Evolutionary conservation across 2,329 filamentous ascomycete genomes (phyloP), one percentile per base, ranked within the genome.

Genomic region (Trichoderma endophyticum): DNA sequence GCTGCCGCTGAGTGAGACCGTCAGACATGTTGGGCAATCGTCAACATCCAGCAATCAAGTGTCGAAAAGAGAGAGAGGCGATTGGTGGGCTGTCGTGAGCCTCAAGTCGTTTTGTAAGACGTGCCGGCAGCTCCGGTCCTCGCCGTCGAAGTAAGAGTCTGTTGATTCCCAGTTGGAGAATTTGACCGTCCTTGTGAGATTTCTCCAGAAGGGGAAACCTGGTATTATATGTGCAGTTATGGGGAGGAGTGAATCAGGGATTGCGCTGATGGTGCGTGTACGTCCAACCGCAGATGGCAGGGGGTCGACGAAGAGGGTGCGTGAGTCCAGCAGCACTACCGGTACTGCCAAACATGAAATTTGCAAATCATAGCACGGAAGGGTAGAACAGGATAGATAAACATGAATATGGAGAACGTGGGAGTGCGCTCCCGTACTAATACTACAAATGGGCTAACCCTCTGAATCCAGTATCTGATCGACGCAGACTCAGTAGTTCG

Each of bases 1-100:
- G 80, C 77, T 89, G 83, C n/a, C 71, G 74, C 30, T 75, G 28
- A 3, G 75, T 70, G 15, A 76, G 73, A 18, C 48, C 64, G 39
- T 51, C 15, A 11, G 57, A 11, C 67, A 62, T 61, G 6, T 34
- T 75, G 43, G 26, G 54, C 34, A 39, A 51, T 54, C 26, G 56
- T 9, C 6, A 21, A 21, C 36, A 59, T 54, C 57, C n/a, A 21
- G 14, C 18, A 36, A 39, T 59, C 21, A 28, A 32, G 51, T 61
- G 21, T 54, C 21, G 57, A 54, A 24, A 43, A 43, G 39, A 43
- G 8, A 43, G 39, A 43, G 24, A 54, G 59, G 39, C 54, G 15
- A 36, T 36, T 62, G 15, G 32, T 9, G 51, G 54, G 64, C 48
- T 28, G 39, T 59, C 12, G 51, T 28, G 51, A 36, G n/a, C 30